Evolutionary conservation across 495 filamentous ascomycete genomes (phyloP), one percentile per base, ranked within the genome.

Genomic region (Chlorociboria aeruginascens): DNA sequence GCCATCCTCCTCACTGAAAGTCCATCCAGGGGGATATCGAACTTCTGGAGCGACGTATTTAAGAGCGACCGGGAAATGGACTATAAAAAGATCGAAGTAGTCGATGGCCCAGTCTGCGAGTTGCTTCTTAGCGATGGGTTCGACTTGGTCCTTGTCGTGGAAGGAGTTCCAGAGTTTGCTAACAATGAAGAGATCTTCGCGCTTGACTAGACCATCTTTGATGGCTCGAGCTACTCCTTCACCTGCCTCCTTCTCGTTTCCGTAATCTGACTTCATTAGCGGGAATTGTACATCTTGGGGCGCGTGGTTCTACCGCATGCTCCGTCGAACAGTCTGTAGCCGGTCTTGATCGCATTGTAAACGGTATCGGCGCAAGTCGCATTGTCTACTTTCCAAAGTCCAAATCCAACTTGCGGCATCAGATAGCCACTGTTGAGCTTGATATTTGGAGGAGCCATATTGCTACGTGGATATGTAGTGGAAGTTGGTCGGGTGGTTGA

Each of bases 101-200:
- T 89, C 86, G 49, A 90, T 59, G 35, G 81, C 79, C 83, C 83
- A 87, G 74, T 87, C 83, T 49, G 72, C 66, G 9, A 89, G 74
- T 60, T 89, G 86, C 61, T 81, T 83, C 56, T 70, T 72, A 65
- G 68, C 69, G 52, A 87, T 86, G 32, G 81, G 80, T 67, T 81
- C 79, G 49, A 89, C 85, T 50, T 72, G 71, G 51, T 85, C 76
- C 48, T 65, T 71, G 42, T 86, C 82, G 69, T 89, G 85, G 75
- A 86, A 92, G 61, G 76, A 79, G 71, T 89, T 89, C 88, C 88
- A 95, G 44, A 95, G 79, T 71, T 95, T 95, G 58, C 83, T 86
- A 46, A 87, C 85, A 61, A 95, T 77, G 77, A 95, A 95, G 65
- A 93, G 82, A 31, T 95, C 86, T 62, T 80, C 74, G 49, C 88